phyloP scores from a whole-genome alignment of 192 early-diverging fungal genomes.

The Coemansia sp. region DNA sequence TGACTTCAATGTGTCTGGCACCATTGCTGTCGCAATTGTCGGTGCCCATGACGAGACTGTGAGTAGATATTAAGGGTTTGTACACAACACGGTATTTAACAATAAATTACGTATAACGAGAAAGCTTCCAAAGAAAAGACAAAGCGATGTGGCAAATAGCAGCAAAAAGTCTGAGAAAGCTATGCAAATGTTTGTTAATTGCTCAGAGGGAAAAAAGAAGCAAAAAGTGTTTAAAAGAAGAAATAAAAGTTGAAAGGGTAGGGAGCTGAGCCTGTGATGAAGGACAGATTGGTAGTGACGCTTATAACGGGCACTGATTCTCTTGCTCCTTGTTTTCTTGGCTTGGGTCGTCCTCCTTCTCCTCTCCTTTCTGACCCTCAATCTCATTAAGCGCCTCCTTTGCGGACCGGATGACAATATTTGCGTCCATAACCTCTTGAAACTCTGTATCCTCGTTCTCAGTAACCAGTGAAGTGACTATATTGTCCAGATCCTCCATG shows the following conservation, averaged over 20 bases:
- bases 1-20: neutral
- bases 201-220: neutral
- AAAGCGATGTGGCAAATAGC: neutral
- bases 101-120: neutral
- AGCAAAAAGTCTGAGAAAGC: neutral
- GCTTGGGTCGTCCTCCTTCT: neutral
- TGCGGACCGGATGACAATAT: neutral
- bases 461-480: constrained; percentile 10
- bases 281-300: too few species aligned
- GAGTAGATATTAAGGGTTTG: neutral
- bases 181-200: neutral
- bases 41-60: neutral
- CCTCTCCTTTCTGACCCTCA: neutral
- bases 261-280: neutral
- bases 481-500: constrained; percentile 40
- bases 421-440: constrained; percentile 1
- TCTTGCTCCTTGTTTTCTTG: neutral
- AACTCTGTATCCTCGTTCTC: neutral
- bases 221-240: neutral
- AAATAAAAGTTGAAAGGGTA: neutral
- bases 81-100: neutral
- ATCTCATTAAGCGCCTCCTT: neutral
- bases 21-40: constrained; percentile 7
- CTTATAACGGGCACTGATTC: neutral
- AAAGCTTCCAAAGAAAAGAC: neutral